Percentiles rank a stretch among this genome's conserved stretches.
phyloP scores from a whole-genome alignment of 139 green algal species.

The Tetraselmis chui region DNA sequence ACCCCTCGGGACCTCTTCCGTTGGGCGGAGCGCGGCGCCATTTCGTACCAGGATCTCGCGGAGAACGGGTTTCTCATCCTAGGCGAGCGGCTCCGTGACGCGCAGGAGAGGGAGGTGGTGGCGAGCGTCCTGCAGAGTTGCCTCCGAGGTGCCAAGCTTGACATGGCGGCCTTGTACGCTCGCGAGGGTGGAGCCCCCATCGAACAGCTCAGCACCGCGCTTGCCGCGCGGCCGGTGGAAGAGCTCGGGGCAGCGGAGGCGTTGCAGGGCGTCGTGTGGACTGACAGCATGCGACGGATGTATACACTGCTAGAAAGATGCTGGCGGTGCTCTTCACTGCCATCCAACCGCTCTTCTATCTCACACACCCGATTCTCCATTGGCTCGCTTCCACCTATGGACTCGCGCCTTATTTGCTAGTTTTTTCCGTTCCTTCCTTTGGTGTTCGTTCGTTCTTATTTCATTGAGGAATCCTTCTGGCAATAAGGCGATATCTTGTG shows the following conservation, averaged over 20 bases:
- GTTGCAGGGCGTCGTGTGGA: constrained; percentile 86
- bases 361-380: no score
- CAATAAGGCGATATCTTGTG: no score
- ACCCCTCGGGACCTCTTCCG: constrained; percentile 95
- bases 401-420: no score
- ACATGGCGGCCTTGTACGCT: constrained; percentile 61
- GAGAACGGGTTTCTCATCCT: constrained; percentile 51
- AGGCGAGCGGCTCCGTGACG: background rate
- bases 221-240: constrained; percentile 2
- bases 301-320: constrained; percentile 61
- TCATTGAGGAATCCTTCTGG: no score
- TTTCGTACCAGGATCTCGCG: constrained; percentile 82
- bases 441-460: no score
- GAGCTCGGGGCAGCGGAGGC: constrained; percentile 10
- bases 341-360: no score
- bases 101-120: constrained; percentile 67
- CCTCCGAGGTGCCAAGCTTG: constrained; percentile 38
- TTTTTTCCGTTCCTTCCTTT: no score
- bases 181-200: constrained; percentile 49
- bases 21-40: constrained; percentile 69
- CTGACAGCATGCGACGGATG: constrained; percentile 80
- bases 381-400: no score
- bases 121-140: constrained; percentile 47
- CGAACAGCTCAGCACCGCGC: constrained; percentile 31
- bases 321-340: background rate